Evolutionary conservation across 768 basidiomycete genomes (phyloP).

Genomic region (Xerocomellus chrysenteron): DNA sequence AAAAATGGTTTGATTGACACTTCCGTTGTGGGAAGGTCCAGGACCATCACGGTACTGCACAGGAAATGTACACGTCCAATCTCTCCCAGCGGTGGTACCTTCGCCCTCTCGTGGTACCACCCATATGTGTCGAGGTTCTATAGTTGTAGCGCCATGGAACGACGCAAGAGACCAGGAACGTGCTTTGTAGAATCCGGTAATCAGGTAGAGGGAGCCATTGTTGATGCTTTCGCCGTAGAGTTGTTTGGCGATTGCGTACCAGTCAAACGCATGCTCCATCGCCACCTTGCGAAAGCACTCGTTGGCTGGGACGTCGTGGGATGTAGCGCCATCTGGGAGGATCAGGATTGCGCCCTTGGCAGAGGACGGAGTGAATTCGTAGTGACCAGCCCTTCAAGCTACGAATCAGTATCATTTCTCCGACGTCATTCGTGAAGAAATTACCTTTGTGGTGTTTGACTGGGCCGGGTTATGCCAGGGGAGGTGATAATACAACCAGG

Average conservation of each 20-base stretch:
- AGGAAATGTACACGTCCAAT: background rate
- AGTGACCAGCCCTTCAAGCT: background rate
- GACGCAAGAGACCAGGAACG: too few species aligned
- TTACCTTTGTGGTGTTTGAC: background rate
- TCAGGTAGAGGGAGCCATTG: too few species aligned
- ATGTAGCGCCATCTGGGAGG: conserved; percentile 28
- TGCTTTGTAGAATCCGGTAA: too few species aligned
- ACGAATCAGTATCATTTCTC: background rate
- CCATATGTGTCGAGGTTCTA: too few species aligned
- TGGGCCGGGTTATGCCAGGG: background rate
- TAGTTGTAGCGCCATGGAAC: too few species aligned
- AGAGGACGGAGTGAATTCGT: background rate
- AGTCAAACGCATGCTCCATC: too few species aligned
- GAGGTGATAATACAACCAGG: background rate
- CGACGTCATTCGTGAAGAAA: too few species aligned
- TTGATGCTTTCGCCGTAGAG: too few species aligned
- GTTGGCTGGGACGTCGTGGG: conserved; percentile 11
- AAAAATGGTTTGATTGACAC: conserved; percentile 16
- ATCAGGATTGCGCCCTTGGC: conserved; percentile 28
- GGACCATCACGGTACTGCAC: background rate
- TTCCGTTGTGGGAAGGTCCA: background rate
- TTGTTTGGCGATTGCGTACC: too few species aligned
- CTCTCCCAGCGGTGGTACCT: background rate
- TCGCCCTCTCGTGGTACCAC: too few species aligned
- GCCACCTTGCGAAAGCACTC: conserved; percentile 2